Base-by-base conservation (phyloP, 106 monocot genomes). In the Apostasia ramifera region DNA sequence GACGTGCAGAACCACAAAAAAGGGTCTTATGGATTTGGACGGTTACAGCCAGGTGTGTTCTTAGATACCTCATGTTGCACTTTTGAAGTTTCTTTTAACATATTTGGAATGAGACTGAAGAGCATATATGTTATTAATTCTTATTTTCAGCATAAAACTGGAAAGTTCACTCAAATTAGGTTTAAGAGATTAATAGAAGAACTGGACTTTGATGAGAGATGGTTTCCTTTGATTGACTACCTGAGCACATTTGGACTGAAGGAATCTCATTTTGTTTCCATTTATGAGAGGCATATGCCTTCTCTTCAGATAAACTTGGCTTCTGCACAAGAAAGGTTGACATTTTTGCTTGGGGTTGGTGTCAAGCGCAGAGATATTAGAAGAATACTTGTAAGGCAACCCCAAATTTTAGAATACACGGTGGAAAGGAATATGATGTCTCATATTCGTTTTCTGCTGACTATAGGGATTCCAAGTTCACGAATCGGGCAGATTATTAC, bases 271-370 rank as follows among this genome's bases (percentile, higher is more conserved):
- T 87, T 98, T 44, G 41, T 83, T 75, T 81, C 74, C 71, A 98
- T 98, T 59, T 92, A 81, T 57, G 97, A 90, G 58, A 82, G 92
- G 49, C 97, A 98, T 56, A 87, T 98, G 92, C 87, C 86, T 53
- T 90, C 87, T 62, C 74, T 98, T 69, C 83, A 87, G 66, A 90
- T 89, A 55, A 98, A 86, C 61, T 74, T 90, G 69, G 70, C 78
- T 73, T 87, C 92, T 62, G 97, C 86, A 39, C 61, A 70, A 58
- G 90, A 98, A 74, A 92, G 92, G 75, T 64, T 98, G 58, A 90
- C 83, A 43, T 90, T 83, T 66, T 76, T 98, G 74, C 55, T 90
- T 26, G 71, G 73, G 53, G 71, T 81, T 82, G 97, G 92, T 58
- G 92, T 92, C 58, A 92, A 98, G 74, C 81, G 57, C 38, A 72